Percentiles rank a stretch among this genome's conserved stretches.
Evolutionary conservation across 2,329 filamentous ascomycete species (phyloP).

Genomic region (Monosporascus sp.): DNA sequence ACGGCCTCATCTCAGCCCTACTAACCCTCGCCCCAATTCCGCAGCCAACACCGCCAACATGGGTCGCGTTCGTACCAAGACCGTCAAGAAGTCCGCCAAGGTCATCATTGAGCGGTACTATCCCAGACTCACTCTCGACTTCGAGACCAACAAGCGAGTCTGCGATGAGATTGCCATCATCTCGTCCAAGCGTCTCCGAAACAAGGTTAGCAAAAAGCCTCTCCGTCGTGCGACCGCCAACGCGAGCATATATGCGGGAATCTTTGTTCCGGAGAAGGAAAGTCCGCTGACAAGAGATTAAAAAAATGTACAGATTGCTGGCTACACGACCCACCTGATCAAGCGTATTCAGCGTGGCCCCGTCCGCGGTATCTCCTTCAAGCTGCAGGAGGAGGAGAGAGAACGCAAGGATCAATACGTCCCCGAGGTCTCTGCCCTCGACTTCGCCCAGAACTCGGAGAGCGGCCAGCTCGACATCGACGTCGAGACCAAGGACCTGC

Average conservation of each 20-base stretch:
- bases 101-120: constrained; percentile 99
- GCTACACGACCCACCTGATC: constrained; percentile 98
- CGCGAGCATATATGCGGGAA: neutral
- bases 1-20: constrained; percentile 15
- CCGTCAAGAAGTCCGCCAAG: constrained; percentile 81
- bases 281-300: neutral
- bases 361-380: constrained; percentile 99
- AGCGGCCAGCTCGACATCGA: constrained; percentile 92
- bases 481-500: constrained; percentile 95
- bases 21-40: constrained; percentile 24
- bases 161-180: constrained; percentile 99
- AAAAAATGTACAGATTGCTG: constrained; percentile 65
- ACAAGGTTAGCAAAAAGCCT: constrained; percentile 66
- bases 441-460: constrained; percentile 94
- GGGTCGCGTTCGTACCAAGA: constrained; percentile 68
- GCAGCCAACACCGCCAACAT: constrained; percentile 52
- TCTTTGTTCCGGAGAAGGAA: neutral
- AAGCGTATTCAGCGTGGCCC: constrained; percentile 99
- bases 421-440: constrained; percentile 95
- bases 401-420: constrained; percentile 99
- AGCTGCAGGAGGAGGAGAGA: constrained; percentile 99
- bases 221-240: too few species aligned
- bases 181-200: constrained; percentile 96
- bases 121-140: constrained; percentile 97
- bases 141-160: constrained; percentile 99